Base-by-base conservation (phyloP, 176 grass and related monocot species). In the Stipa capillata region DNA sequence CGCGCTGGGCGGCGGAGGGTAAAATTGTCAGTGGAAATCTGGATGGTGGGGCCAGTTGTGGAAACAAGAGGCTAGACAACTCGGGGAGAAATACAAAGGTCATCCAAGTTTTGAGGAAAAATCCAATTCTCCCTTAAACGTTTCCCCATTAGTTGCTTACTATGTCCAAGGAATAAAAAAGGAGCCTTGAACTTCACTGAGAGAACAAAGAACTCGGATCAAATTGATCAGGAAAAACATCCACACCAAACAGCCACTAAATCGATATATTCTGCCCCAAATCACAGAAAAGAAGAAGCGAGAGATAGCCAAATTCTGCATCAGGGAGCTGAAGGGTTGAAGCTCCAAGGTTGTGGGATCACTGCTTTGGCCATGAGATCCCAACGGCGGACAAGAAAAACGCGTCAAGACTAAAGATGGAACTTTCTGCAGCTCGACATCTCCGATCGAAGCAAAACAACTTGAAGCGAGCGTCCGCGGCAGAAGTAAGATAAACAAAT, bases 281-380 rank as follows among this genome's bases (percentile, higher is more conserved):
- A 16, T 35, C 2, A 53, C 7, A 0, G n/a, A n/a, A 67, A 77
- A 73, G 20, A 27, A 54, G 39, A 60, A 29, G 33, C 8, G 2
- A 6, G 8, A 77, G 9, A 20, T 27, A 1, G 15, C 10, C 35
- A 39, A 62, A 35, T 54, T 64, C n/a, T 71, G 31, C 7, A 17
- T 70, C 14, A 33, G 37, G 11, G 45, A 18, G n/a, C 35, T 13
- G 8, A 71, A 44, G 29, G 15, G 4, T 42, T 76, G 40, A 66
- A 69, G 33, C 85, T 76, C 79, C 79, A 36, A 52, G 39, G 47
- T 45, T 41, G 37, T 65, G 29, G 85, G 65, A 82, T 35, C 1
- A 31, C 7, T 48, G 13, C 8, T 42, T 16, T 42, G 36, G n/a
- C 6, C 50, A 56, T 8, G 50, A 74, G 40, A 16, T 36, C 35